These are phyloP conservation scores for Mucor mucedo DNA, from an alignment of 371 early-diverging fungal genomes.

Conservation along the genomic window DNA sequence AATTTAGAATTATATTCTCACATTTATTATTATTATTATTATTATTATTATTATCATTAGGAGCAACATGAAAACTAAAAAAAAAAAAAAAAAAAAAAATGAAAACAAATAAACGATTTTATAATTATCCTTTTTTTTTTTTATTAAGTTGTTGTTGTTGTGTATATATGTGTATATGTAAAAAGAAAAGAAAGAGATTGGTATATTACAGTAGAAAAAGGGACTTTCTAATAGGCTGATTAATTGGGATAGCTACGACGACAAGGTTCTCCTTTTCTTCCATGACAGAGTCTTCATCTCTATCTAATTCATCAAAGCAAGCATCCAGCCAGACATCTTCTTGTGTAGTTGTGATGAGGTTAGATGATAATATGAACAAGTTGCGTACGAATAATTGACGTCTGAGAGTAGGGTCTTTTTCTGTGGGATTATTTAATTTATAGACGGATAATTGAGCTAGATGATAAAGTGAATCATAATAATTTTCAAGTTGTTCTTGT, in stretches of 20 bases:
- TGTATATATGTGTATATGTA: background rate
- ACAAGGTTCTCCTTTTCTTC: constrained; percentile 5
- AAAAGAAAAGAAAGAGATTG: background rate
- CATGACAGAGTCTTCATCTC: constrained; percentile 21
- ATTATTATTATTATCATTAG: background rate
- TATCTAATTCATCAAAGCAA: constrained; percentile 40
- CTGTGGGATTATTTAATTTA: constrained; percentile 34
- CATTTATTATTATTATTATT: background rate
- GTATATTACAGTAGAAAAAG: too few species aligned
- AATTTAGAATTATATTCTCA: background rate
- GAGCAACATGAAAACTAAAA: too few species aligned
- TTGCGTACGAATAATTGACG: constrained; percentile 46
- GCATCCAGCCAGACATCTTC: constrained; percentile 45
- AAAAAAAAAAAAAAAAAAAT: background rate
- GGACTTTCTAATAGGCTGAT: too few species aligned
- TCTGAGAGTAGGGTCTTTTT: constrained; percentile 33
- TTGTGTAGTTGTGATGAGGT: constrained; percentile 19
- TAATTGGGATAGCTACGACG: constrained; percentile 12
- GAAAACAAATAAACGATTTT: background rate
- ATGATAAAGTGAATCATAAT: constrained; percentile 23
- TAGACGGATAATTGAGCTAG: constrained; percentile 39
- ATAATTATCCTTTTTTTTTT: background rate
- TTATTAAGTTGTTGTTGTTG: background rate
- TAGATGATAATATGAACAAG: constrained; percentile 26
- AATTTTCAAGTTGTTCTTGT: constrained; percentile 6